Evolutionary conservation across 345 rosid species (phyloP).

Genomic region (Nephelium lappaceum): DNA sequence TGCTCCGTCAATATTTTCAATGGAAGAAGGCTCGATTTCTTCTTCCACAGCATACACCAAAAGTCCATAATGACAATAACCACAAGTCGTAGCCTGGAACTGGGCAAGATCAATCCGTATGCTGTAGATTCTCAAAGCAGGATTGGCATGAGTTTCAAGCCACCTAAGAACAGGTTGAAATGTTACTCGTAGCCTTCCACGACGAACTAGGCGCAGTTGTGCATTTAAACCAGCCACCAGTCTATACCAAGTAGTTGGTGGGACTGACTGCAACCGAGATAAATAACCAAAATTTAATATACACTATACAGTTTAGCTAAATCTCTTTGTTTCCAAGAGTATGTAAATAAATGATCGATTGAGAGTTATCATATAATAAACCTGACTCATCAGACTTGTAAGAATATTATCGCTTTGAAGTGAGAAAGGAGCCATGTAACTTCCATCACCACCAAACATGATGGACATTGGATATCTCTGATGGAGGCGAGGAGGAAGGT

Average conservation of each 20-base stretch:
- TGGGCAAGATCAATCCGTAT: slow-evolving; percentile 85
- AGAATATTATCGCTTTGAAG: slow-evolving; percentile 92
- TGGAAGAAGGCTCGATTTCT: slow-evolving; percentile 44
- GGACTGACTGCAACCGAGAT: slow-evolving; percentile 56
- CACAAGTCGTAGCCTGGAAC: slow-evolving; percentile 83
- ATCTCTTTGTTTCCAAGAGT: neutral
- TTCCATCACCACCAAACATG: slow-evolving; percentile 97
- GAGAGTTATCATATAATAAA: slow-evolving; percentile 27
- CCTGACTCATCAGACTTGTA: slow-evolving; percentile 94
- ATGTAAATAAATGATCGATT: neutral
- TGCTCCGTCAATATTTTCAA: slow-evolving; percentile 40
- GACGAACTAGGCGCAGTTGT: slow-evolving; percentile 85
- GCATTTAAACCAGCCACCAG: slow-evolving; percentile 98
- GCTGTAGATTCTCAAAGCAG: slow-evolving; percentile 67
- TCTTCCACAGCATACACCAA: slow-evolving; percentile 61
- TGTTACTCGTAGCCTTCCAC: slow-evolving; percentile 73
- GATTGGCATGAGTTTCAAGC: slow-evolving; percentile 95
- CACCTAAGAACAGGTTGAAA: slow-evolving; percentile 71
- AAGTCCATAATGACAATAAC: slow-evolving; percentile 90
- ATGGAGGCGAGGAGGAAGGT: slow-evolving; percentile 80
- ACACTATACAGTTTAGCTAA: slow-evolving; percentile 7
- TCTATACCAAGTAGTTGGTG: slow-evolving; percentile 93
- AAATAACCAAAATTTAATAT: slow-evolving; percentile 23
- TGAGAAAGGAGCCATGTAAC: slow-evolving; percentile 95
- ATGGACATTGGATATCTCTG: slow-evolving; percentile 84